Evolutionary conservation across 2,329 filamentous ascomycete species (phyloP).

Genomic region (Helicocarpus griseus): DNA sequence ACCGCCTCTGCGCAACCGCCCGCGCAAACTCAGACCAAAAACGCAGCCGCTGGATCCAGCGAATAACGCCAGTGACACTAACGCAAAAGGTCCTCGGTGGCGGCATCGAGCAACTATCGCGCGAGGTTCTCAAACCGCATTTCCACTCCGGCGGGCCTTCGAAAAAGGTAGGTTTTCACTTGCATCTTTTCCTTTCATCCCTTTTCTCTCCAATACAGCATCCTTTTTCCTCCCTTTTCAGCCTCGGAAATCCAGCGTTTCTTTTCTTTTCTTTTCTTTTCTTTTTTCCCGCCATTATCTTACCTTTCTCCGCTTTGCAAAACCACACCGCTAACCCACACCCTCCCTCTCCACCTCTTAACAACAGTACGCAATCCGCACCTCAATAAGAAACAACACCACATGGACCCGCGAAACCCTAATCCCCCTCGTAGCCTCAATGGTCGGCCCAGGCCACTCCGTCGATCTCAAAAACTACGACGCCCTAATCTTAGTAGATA

Average conservation of each 20-base stretch:
- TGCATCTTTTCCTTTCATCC: too few species aligned
- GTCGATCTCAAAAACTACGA: slow-evolving; percentile 55
- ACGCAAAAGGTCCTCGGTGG: slow-evolving; percentile 49
- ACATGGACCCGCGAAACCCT: slow-evolving; percentile 47
- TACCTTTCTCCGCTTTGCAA: neutral
- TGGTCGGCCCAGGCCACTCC: slow-evolving; percentile 48
- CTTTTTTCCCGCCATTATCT: too few species aligned
- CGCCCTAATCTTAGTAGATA: slow-evolving; percentile 50
- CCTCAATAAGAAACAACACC: slow-evolving; percentile 51
- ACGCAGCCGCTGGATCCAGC: slow-evolving; percentile 49
- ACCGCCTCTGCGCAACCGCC: slow-evolving; percentile 49
- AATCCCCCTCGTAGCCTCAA: slow-evolving; percentile 49
- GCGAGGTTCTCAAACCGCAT: slow-evolving; percentile 47
- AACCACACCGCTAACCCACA: neutral
- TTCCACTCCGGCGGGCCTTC: slow-evolving; percentile 45
- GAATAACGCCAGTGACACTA: slow-evolving; percentile 50
- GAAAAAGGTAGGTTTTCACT: slow-evolving; percentile 40
- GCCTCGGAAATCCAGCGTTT: too few species aligned
- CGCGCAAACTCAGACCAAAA: slow-evolving; percentile 41
- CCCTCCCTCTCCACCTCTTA: neutral
- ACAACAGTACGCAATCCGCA: slow-evolving; percentile 49
- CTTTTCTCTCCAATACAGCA: neutral
- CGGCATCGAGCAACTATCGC: slow-evolving; percentile 48
- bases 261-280: too few species aligned
- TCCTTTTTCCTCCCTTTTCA: neutral